These are phyloP conservation scores for Apostasia ramifera DNA, from an alignment of 106 monocot genomes.

Conservation along the genomic window DNA sequence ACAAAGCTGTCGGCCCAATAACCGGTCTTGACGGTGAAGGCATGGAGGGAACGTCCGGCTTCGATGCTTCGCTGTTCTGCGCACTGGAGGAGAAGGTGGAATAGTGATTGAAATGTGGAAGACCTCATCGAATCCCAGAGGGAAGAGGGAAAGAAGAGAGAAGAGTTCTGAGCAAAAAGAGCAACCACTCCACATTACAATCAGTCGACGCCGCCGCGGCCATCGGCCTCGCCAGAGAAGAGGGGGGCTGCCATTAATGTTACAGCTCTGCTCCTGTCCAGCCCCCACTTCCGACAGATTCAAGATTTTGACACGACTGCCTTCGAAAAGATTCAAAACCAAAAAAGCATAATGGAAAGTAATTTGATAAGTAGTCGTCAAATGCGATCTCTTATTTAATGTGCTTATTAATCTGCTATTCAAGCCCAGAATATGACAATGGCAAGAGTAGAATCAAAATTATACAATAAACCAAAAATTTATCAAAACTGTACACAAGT, in stretches of 20 bases:
- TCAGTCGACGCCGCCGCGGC: not conserved
- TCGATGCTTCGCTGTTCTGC: slow-evolving; percentile 15
- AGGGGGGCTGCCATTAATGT: not conserved
- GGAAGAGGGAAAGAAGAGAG: not conserved
- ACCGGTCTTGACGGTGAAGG: slow-evolving; percentile 36
- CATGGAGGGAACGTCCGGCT: slow-evolving; percentile 31
- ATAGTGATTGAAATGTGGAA: slow-evolving; percentile 4
- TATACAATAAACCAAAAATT: no score
- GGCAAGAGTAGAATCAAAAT: no score
- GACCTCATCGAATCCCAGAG: not conserved
- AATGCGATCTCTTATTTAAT: no score
- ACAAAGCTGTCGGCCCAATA: slow-evolving; percentile 23
- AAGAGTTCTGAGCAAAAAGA: not conserved
- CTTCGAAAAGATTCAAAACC: no score
- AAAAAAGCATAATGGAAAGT: no score
- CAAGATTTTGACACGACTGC: no score
- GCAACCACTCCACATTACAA: not conserved
- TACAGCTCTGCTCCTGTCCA: no score
- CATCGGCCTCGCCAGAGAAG: not conserved
- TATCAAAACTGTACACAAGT: no score
- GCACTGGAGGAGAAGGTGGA: slow-evolving; percentile 32
- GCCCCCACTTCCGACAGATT: no score
- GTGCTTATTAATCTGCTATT: no score
- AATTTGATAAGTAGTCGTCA: no score
- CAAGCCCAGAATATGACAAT: no score